Evolutionary conservation across 164 flowering plant species (phyloP), one percentile per base, ranked within the genome.

Genomic region (Piper longum): DNA sequence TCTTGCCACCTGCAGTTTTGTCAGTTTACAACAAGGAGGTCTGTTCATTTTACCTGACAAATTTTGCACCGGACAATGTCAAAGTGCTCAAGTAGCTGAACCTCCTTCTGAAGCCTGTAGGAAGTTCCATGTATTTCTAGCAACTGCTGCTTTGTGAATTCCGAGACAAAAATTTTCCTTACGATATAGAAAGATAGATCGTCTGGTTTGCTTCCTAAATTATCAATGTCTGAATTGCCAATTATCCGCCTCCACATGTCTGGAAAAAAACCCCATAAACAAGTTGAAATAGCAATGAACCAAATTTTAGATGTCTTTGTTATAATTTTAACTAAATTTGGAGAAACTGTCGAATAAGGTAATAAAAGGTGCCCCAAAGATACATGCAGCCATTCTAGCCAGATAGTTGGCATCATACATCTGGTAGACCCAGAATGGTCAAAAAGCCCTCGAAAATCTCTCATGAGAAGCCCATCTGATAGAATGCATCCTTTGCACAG

Each of bases 381-480:
- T 79, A 93, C 99, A 93, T 72, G 93, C 89, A 16, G 81, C 88
- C 63, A 75, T 83, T 65, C 82, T 75, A 64, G 97, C 91, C 74
- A 93, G 99, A 70, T 52, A 76, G 70, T 81, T 84, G 1, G 96
- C 87, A 73, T 93, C 99, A 73, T 84, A 82, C 99, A 90, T 88
- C 16, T 75, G 78, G 66, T 86, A 93, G 41, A 88, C 97, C 99
- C 99, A 93, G 64, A 64, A 61, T 7, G 97, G 97, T 89, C 84
- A 93, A 70, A 79, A 93, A 60, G 96, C 82, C 73, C 76, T 84
- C 43, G 91, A 70, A 72, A 76, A 78, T 61, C 74, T 71, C 17
- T 62, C 69, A 13, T 67, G 61, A 19, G 40, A 66, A 67, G 41
- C 68, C 72, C 58, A 69, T 69, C 19, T 72, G 43, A 55, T 12